Percentiles rank a stretch among this genome's conserved stretches.
phyloP scores from a whole-genome alignment of 257 asterid genomes.

The Fraxinus americana region DNA sequence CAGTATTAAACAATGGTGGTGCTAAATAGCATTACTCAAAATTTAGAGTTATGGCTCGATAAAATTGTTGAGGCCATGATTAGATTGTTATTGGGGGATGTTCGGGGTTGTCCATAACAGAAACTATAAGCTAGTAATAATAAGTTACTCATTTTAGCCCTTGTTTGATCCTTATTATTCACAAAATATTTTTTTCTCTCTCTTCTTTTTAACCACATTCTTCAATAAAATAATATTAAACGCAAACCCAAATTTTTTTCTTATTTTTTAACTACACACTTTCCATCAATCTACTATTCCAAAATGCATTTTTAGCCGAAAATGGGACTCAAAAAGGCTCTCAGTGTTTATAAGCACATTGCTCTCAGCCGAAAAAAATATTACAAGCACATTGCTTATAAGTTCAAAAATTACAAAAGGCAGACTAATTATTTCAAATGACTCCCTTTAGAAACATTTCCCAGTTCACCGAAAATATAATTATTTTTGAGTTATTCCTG shows the following conservation, averaged over 20 bases:
- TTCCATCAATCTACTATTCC: no score
- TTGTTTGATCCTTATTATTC: no score
- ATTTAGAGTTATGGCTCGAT: background rate
- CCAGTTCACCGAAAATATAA: background rate
- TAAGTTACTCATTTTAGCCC: background rate
- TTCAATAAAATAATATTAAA: no score
- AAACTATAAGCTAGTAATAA: background rate
- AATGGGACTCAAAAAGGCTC: no score
- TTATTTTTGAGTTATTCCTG: background rate
- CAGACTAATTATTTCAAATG: background rate
- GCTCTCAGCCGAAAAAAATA: no score
- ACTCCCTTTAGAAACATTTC: background rate
- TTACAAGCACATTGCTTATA: background rate
- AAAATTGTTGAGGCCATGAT: background rate
- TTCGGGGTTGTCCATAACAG: background rate
- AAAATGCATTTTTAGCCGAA: no score
- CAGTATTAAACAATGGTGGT: no score
- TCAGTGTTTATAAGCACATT: background rate
- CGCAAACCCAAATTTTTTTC: no score
- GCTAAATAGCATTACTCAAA: background rate
- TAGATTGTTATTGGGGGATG: background rate
- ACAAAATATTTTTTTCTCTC: no score
- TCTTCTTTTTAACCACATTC: no score
- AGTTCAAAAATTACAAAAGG: conserved; percentile 1
- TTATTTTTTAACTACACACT: no score